phyloP scores from a whole-genome alignment of 2,329 filamentous ascomycete species.

The Sporothrix humicola region DNA sequence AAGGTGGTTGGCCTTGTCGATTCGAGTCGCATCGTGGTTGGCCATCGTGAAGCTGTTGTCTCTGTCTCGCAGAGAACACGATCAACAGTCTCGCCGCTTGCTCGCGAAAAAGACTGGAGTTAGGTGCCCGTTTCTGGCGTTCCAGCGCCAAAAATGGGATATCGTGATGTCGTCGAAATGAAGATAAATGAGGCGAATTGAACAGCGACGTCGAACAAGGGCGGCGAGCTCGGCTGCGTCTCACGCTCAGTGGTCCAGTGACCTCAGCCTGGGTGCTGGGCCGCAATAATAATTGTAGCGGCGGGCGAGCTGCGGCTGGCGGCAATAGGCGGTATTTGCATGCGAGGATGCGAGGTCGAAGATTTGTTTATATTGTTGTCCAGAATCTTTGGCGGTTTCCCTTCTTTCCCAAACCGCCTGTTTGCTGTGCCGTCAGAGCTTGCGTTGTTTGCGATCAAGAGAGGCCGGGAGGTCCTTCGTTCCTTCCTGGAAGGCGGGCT shows the following conservation, averaged over 20 bases:
- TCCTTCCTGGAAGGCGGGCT: neutral
- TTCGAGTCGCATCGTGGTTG: conserved; percentile 66
- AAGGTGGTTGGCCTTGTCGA: conserved; percentile 77
- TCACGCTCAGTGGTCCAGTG: conserved; percentile 5
- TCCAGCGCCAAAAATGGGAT: neutral
- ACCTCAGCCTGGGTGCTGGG: conserved; percentile 14
- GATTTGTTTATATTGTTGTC: conserved; percentile 10
- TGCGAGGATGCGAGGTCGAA: neutral
- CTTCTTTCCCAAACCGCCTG: neutral
- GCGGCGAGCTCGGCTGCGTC: neutral
- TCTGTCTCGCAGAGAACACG: neutral
- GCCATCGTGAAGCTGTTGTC: conserved; percentile 53
- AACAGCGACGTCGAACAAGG: neutral
- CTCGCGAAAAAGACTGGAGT: neutral
- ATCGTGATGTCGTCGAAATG: neutral
- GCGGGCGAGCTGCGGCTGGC: conserved; percentile 15
- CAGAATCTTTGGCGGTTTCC: neutral
- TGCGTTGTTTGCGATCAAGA: neutral
- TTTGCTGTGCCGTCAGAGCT: neutral
- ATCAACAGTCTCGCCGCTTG: neutral
- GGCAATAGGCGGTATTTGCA: conserved; percentile 15
- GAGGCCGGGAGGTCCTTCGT: conserved; percentile 6
- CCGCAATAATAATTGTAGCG: conserved; percentile 10
- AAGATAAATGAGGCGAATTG: neutral
- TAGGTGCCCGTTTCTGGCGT: neutral